Percentiles rank a stretch among this genome's conserved stretches.
phyloP scores from a whole-genome alignment of 768 basidiomycete genomes.

The Boletus rex-veris region DNA sequence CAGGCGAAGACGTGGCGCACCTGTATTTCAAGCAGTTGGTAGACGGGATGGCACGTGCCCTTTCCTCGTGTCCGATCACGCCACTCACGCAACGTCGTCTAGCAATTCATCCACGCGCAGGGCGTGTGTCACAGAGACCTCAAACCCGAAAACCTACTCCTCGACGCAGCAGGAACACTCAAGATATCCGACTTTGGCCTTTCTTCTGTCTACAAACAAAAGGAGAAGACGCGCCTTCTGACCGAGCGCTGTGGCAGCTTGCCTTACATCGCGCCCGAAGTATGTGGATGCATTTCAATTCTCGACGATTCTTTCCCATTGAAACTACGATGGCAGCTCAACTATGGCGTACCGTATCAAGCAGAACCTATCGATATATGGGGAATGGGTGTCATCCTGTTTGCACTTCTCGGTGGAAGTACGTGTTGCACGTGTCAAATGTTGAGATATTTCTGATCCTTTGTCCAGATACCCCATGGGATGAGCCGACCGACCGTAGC shows the following conservation, averaged over 20 bases:
- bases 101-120: slow-evolving; percentile 83
- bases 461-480: slow-evolving; percentile 90
- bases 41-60: slow-evolving; percentile 66
- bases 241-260: slow-evolving; percentile 87
- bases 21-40: slow-evolving; percentile 85
- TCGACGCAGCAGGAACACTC: slow-evolving; percentile 78
- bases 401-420: slow-evolving; percentile 90
- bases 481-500: slow-evolving; percentile 78
- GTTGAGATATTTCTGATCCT: neutral
- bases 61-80: neutral
- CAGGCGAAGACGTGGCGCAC: slow-evolving; percentile 84
- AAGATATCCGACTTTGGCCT: slow-evolving; percentile 97
- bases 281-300: slow-evolving; percentile 30
- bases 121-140: slow-evolving; percentile 96
- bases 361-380: slow-evolving; percentile 96
- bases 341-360: slow-evolving; percentile 61
- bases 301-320: neutral
- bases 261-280: slow-evolving; percentile 95
- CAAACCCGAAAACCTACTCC: slow-evolving; percentile 93
- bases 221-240: slow-evolving; percentile 70
- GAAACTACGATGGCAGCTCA: slow-evolving; percentile 46
- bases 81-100: neutral
- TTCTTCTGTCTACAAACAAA: slow-evolving; percentile 84
- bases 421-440: slow-evolving; percentile 35
- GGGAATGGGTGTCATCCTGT: slow-evolving; percentile 94